Conservation (phyloP, 1,284 basidiomycete species). For the Hypsizygus ulmarius region DNA sequence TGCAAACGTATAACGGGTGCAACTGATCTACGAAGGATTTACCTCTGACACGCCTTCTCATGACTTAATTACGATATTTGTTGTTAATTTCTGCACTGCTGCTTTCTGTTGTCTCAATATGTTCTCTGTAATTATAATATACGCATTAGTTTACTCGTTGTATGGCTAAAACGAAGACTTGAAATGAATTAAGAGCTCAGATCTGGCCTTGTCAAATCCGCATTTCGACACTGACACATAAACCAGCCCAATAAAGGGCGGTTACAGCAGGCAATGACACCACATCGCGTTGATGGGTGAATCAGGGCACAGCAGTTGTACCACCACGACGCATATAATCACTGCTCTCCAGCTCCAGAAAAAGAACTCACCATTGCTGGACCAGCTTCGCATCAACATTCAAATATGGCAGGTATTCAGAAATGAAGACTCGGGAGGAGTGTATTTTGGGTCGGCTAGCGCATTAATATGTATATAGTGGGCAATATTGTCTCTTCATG, state of each 20-base stretch:
- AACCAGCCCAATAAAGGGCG: constrained; percentile 47
- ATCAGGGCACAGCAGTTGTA: constrained; percentile 40
- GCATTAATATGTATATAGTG: constrained; percentile 23
- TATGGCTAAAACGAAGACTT: constrained; percentile 1
- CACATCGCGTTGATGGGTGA: constrained; percentile 20
- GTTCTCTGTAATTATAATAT: background rate
- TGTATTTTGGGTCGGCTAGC: constrained; percentile 18
- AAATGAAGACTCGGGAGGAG: constrained; percentile 1
- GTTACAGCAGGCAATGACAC: constrained; percentile 41
- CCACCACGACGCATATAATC: constrained; percentile 76
- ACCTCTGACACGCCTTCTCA: constrained; percentile 34
- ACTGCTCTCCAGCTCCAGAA: constrained; percentile 27
- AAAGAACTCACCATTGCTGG: constrained; percentile 29
- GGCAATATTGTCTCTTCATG: constrained; percentile 45
- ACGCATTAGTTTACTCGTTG: constrained; percentile 3
- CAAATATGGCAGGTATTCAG: background rate
- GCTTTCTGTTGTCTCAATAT: background rate
- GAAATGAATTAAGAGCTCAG: constrained; percentile 44
- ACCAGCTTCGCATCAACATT: background rate
- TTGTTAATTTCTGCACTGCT: constrained; percentile 4
- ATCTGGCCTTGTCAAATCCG: constrained; percentile 77
- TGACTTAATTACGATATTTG: background rate
- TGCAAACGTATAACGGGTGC: constrained; percentile 79
- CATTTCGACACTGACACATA: constrained; percentile 41
- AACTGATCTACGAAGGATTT: constrained; percentile 67